Conservation (phyloP, 768 basidiomycete genomes). For the Phylloporus scabripes region DNA sequence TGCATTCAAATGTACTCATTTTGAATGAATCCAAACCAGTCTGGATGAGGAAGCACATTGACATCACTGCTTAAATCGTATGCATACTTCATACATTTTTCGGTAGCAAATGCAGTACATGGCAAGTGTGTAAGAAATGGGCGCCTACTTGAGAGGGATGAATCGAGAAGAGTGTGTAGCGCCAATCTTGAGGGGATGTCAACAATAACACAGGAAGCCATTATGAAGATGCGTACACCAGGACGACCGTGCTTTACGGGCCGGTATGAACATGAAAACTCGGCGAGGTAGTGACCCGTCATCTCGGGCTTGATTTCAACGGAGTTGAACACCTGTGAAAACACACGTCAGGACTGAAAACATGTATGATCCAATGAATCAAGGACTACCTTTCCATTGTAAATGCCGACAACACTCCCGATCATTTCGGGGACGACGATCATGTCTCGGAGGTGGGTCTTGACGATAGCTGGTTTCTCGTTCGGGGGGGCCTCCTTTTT, state of each 20-base stretch:
- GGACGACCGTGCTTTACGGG: constrained; percentile 99
- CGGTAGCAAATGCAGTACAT: constrained; percentile 15
- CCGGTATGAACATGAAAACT: constrained; percentile 95
- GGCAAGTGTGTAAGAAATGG: constrained; percentile 7
- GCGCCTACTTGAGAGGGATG: constrained; percentile 92
- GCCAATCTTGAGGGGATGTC: constrained; percentile 56
- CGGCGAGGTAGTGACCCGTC: constrained; percentile 98
- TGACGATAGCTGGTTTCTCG: constrained; percentile 98
- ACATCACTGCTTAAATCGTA: constrained; percentile 1
- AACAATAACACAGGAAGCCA: constrained; percentile 6
- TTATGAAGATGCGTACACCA: constrained; percentile 65
- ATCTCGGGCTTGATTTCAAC: constrained; percentile 99
- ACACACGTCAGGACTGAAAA: background rate
- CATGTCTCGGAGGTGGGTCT: constrained; percentile 99
- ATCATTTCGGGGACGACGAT: constrained; percentile 99
- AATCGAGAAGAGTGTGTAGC: constrained; percentile 88
- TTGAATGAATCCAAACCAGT: constrained; percentile 27
- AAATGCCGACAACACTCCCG: constrained; percentile 95
- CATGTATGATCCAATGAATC: background rate
- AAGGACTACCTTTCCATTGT: constrained; percentile 84
- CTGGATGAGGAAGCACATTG: constrained; percentile 6
- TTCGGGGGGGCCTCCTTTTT: constrained; percentile 99
- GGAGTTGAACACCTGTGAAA: constrained; percentile 75
- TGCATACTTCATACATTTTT: constrained; percentile 39
- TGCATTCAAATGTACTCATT: constrained; percentile 38